A percentile compares a stretch with the other conserved stretches of the same genome.
Evolutionary conservation across 169 alveolate genomes (phyloP).

Genomic region (Plasmodium billcollinsi): DNA sequence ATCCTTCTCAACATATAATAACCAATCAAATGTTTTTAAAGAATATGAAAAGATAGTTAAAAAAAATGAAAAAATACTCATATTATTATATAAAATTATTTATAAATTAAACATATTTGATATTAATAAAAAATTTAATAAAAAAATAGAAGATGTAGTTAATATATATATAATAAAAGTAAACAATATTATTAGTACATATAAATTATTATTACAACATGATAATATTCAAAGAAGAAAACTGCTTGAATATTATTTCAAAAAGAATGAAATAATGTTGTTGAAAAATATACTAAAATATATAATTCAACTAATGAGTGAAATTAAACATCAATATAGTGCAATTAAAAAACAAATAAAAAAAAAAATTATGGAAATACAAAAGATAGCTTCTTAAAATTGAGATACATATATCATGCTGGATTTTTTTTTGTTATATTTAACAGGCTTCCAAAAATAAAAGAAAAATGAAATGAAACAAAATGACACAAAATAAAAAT

Average conservation of each 20-base stretch:
- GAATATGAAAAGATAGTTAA: conserved; percentile 11
- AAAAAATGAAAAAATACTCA: conserved; percentile 17
- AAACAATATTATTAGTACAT: conserved; percentile 12
- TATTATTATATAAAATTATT: conserved; percentile 14
- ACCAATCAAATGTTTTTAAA: neutral
- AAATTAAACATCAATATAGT: conserved; percentile 16
- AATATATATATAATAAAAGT: conserved; percentile 8
- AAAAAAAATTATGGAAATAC: conserved; percentile 8
- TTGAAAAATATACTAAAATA: conserved; percentile 14
- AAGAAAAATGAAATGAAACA: too few relatives aligned
- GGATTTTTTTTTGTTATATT: too few relatives aligned
- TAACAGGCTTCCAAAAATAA: too few relatives aligned
- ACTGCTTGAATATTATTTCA: conserved; percentile 13
- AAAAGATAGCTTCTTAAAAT: neutral
- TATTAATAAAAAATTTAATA: neutral
- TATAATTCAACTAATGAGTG: conserved; percentile 22
- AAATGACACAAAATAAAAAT: too few relatives aligned
- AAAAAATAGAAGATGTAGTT: conserved; percentile 13
- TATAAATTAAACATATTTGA: conserved; percentile 8
- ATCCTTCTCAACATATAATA: neutral
- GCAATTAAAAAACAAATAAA: conserved; percentile 14
- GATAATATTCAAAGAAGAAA: neutral
- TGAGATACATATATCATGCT: too few relatives aligned
- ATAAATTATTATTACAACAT: conserved; percentile 4
- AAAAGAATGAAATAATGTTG: conserved; percentile 9